Evolutionary conservation across 805 yeast genomes (phyloP), one percentile per base, ranked within the genome.

Genomic region (Wilhelminamyces savonicus): DNA sequence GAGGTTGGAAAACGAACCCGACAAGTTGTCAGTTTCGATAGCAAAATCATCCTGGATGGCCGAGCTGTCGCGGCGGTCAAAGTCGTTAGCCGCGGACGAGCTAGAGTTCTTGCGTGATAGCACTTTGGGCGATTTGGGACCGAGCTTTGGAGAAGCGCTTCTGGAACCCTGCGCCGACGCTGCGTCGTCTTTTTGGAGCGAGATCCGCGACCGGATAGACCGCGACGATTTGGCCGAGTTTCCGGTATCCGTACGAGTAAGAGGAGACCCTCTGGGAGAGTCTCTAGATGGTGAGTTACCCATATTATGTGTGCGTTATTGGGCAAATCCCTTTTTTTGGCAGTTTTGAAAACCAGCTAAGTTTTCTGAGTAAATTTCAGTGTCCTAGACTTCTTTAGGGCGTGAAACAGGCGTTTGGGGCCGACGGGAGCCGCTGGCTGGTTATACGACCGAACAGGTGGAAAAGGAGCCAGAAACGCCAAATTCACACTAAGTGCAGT

Each of bases 221-320:
- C 74, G 59, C 7, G 67, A 48, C 9, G 74, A 66, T 44, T 57
- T 67, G 10, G 64, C 62, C 6, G 76, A 70, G 31, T 61, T 68
- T 28, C 69, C 64, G 3, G 82, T 76, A 42, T 74, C 78, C 10
- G 74, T 63, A 27, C 80, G 53, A 12, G 71, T 56, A 46, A 75
- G 69, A n/a, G 78, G 73, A 10, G 54, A 46, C 11, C 59, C 63
- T 31, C 39, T 36, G 19, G 31, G 24, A 32, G 32, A 39, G 23
- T 41, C 44, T 46, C 69, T 71, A 13, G 77, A 71, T 28, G 69
- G 56, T 20, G 69, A 56, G 46, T 73, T 73, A 41, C 78, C 79
- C 78, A 73, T 73, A 24, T 27, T 39, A 30, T 27, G 29, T 4
- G 17, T 28, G 26, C 28, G 22, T 29, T 21, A 30, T 38, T 42